Percentiles rank a stretch among this genome's conserved stretches.
These are phyloP conservation scores for Fagopyrum esculentum DNA, from an alignment of 148 eudicot species.

Conservation along the genomic window DNA sequence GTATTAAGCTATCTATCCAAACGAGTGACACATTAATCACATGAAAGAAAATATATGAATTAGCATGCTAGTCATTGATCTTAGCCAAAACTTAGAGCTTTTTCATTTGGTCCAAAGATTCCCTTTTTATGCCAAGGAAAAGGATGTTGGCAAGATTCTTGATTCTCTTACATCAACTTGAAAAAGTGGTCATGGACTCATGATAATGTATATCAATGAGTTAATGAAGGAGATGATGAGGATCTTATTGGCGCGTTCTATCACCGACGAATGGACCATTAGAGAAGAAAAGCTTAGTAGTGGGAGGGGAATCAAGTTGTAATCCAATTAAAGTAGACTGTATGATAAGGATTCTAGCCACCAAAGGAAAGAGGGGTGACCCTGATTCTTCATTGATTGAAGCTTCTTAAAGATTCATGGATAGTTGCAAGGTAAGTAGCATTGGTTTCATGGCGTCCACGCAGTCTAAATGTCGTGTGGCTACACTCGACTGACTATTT, in stretches of 20 bases:
- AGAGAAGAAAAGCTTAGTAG: not conserved
- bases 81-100: not conserved
- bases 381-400: conserved; percentile 8
- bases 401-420: conserved; percentile 3
- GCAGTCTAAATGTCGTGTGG: conserved; percentile 2
- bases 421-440: not conserved
- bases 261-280: not conserved
- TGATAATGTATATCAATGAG: not conserved
- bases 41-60: too few species aligned
- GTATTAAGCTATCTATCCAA: not conserved
- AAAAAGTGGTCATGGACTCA: not conserved
- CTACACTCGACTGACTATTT: not conserved
- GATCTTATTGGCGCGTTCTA: not conserved
- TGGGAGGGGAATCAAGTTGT: conserved; percentile 9
- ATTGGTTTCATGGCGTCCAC: not conserved
- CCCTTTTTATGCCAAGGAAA: conserved; percentile 1
- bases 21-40: not conserved
- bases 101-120: not conserved
- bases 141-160: not conserved
- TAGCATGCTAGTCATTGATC: not conserved
- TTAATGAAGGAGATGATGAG: not conserved
- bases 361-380: not conserved
- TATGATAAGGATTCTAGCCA: conserved; percentile 2
- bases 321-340: not conserved
- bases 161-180: conserved; percentile 11